Evolutionary conservation across 2,329 filamentous ascomycete genomes (phyloP), one percentile per base, ranked within the genome.

Genomic region (Fusarium coffeatum): DNA sequence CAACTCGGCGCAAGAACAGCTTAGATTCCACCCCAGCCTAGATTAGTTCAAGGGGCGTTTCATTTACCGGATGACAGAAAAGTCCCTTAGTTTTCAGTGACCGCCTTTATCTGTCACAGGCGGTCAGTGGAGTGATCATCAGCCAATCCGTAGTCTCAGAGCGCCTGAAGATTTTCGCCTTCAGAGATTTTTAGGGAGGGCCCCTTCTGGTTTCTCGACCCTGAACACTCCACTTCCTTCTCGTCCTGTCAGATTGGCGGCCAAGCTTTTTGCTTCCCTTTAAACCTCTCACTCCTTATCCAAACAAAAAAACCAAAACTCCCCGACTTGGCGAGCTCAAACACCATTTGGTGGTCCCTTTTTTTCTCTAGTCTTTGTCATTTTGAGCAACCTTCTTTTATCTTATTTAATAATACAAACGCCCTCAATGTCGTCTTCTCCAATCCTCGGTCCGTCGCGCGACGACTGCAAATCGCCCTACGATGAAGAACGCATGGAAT

Each of bases 401-500:
- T 22, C 40, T 46, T 56, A 18, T 13, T 25, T 42, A 47, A 47
- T 62, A 45, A n/a, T 27, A 16, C 13, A 9, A 9, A 37, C 40
- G 23, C 15, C 15, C 10, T 8, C 43, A 47, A 66, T 66, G 64
- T 66, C 62, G 10, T 48, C 63, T 13, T 66, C 63, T 28, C 63
- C 63, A n/a, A 66, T 59, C 10, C 62, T 65, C 18, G 63, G 63
- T 18, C 63, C 59, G 11, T 53, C 49, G 49, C 42, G 54, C 54
- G 28, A 48, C 34, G 50, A 54, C 37, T 64, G 32, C 4, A 66
- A 71, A 45, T 46, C 23, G 12, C 57, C 55, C n/a, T 76, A 65
- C 61, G 74, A 76, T 45, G 68, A 74, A 25, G 74, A 76, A 66
- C 74, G 74, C 34, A 69, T 74, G 12, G 65, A 72, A 13, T 73